phyloP scores from a whole-genome alignment of 1,284 basidiomycete genomes.

The Leccinum solheimii region DNA sequence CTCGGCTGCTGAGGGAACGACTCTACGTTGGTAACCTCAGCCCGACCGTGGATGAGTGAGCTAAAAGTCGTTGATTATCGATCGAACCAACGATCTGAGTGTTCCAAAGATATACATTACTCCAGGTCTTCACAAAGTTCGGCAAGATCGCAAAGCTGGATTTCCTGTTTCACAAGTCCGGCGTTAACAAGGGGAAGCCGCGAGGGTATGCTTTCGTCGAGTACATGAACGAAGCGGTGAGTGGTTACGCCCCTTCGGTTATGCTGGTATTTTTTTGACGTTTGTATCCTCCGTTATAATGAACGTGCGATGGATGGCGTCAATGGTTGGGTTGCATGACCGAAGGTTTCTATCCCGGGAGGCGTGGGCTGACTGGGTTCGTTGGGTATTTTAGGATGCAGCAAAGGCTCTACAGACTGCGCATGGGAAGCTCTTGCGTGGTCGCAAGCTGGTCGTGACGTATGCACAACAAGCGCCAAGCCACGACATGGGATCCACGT shows the following conservation, averaged over 20 bases:
- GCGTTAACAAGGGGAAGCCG: slow-evolving; percentile 86
- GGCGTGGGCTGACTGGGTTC: slow-evolving; percentile 21
- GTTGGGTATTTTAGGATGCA: slow-evolving; percentile 67
- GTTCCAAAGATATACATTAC: slow-evolving; percentile 69
- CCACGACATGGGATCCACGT: slow-evolving; percentile 38
- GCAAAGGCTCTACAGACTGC: slow-evolving; percentile 73
- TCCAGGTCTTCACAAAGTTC: slow-evolving; percentile 88
- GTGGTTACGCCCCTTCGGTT: slow-evolving; percentile 40
- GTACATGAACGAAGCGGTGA: slow-evolving; percentile 76
- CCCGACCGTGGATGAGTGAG: slow-evolving; percentile 86
- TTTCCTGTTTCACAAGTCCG: slow-evolving; percentile 93
- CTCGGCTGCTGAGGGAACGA: slow-evolving; percentile 57
- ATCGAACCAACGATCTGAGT: slow-evolving; percentile 14
- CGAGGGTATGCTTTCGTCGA: slow-evolving; percentile 95
- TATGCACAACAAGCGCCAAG: slow-evolving; percentile 80
- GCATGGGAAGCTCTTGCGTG: slow-evolving; percentile 81
- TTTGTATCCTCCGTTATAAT: slow-evolving; percentile 42
- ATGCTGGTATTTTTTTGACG: slow-evolving; percentile 29
- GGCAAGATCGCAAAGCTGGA: slow-evolving; percentile 93
- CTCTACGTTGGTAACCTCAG: slow-evolving; percentile 93
- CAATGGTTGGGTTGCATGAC: slow-evolving; percentile 20
- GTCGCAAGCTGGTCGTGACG: slow-evolving; percentile 86
- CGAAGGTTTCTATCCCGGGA: slow-evolving; percentile 17
- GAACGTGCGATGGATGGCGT: slow-evolving; percentile 43
- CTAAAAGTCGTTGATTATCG: slow-evolving; percentile 17